A percentile compares a stretch with the other conserved stretches of the same genome.
Evolutionary conservation across 2,329 filamentous ascomycete species (phyloP).

Genomic region (Monilinia fructicola): DNA sequence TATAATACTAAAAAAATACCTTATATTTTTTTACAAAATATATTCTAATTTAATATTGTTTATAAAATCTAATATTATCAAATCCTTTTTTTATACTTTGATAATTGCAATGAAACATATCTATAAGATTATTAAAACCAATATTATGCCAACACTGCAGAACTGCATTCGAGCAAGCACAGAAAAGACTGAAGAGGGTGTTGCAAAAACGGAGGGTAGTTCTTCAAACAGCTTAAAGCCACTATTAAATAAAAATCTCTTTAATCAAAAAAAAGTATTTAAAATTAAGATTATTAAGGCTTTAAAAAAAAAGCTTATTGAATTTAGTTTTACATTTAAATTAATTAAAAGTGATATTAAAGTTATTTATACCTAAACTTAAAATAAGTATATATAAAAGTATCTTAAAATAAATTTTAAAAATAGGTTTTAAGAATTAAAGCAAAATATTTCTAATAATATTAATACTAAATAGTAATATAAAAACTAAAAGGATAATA

Average conservation of each 20-base stretch:
- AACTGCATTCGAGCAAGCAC: background rate
- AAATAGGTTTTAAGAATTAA: background rate
- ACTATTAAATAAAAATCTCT: no score
- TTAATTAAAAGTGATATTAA: background rate
- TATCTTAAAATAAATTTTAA: conserved; percentile 9
- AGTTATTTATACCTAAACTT: background rate
- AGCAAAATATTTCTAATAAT: background rate
- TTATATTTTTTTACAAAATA: background rate
- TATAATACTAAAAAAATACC: background rate
- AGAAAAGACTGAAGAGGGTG: background rate
- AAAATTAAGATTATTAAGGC: background rate
- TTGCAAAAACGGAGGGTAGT: background rate
- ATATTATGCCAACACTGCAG: background rate
- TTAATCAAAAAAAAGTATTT: background rate
- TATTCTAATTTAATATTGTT: background rate
- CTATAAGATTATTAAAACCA: background rate
- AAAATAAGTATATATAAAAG: background rate
- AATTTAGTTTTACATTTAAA: background rate
- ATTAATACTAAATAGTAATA: background rate
- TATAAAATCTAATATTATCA: background rate
- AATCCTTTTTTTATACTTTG: background rate
- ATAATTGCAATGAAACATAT: background rate
- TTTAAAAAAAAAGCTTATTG: background rate
- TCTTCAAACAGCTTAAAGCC: background rate
- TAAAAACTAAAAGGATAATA: background rate